phyloP scores from a whole-genome alignment of 805 yeast genomes.

The Schwanniomyces vanrijiae region DNA sequence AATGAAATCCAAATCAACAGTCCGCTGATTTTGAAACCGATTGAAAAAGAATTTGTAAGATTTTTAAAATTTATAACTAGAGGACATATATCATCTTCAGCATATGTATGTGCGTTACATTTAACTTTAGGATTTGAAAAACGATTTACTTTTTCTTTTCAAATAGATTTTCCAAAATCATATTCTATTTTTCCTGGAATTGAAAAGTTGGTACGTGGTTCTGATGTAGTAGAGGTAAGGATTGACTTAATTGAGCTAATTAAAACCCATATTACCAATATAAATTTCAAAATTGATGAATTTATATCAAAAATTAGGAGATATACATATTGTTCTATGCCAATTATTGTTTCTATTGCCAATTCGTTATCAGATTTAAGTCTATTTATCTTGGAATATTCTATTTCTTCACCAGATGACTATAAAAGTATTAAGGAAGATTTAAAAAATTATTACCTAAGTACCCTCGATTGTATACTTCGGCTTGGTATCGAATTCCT shows the following conservation, averaged over 20 bases:
- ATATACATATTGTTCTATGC: slow-evolving; percentile 7
- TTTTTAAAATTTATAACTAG: slow-evolving; percentile 10
- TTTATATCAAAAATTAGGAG: slow-evolving; percentile 9
- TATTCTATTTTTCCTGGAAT: background rate
- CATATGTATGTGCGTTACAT: slow-evolving; percentile 4
- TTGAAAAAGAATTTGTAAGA: slow-evolving; percentile 8
- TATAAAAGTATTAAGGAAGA: slow-evolving; percentile 1
- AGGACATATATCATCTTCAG: slow-evolving; percentile 10
- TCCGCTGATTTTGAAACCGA: slow-evolving; percentile 2
- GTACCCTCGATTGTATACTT: slow-evolving; percentile 3
- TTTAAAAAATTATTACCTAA: slow-evolving; percentile 5
- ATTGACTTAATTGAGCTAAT: slow-evolving; percentile 10
- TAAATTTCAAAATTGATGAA: slow-evolving; percentile 5
- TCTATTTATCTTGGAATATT: slow-evolving; percentile 6
- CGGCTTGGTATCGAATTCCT: slow-evolving; percentile 8
- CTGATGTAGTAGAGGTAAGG: slow-evolving; percentile 11
- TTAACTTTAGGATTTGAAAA: slow-evolving; percentile 1
- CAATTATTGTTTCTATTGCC: slow-evolving; percentile 7
- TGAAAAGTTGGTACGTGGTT: slow-evolving; percentile 7
- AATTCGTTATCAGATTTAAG: slow-evolving; percentile 5
- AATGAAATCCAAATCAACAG: background rate
- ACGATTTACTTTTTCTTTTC: slow-evolving; percentile 9
- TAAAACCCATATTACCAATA: slow-evolving; percentile 1
- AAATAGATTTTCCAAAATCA: slow-evolving; percentile 5
- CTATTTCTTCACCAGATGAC: slow-evolving; percentile 1